phyloP scores from a whole-genome alignment of 371 early-diverging fungal genomes.

The Actinomucor elegans region DNA sequence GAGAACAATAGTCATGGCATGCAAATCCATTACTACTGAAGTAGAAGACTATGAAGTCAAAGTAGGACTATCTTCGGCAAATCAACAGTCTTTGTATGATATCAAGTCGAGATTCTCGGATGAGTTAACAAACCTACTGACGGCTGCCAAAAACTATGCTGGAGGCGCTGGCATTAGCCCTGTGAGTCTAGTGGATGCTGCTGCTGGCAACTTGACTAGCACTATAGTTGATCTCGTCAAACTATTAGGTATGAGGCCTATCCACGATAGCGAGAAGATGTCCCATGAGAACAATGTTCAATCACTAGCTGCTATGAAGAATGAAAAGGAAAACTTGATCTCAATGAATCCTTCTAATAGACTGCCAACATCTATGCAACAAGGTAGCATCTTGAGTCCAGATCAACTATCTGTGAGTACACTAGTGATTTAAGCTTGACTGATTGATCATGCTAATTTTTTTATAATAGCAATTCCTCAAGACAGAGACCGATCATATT shows the following conservation, averaged over 20 bases:
- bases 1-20: constrained; percentile 80
- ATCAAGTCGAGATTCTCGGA: constrained; percentile 64
- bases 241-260: constrained; percentile 52
- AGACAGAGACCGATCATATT: constrained; percentile 82
- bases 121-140: constrained; percentile 66
- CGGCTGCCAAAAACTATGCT: constrained; percentile 79
- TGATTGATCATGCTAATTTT: too few species aligned
- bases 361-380: too few species aligned
- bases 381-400: too few species aligned
- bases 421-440: too few species aligned
- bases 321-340: too few species aligned
- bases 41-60: constrained; percentile 65
- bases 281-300: constrained; percentile 2
- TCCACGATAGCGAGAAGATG: too few species aligned
- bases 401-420: constrained; percentile 28
- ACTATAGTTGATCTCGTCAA: constrained; percentile 79
- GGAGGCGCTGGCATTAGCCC: constrained; percentile 71
- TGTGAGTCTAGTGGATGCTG: constrained; percentile 70
- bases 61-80: constrained; percentile 13
- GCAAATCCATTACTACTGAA: constrained; percentile 81
- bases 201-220: constrained; percentile 75
- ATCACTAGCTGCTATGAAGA: background rate
- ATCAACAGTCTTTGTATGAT: constrained; percentile 33
- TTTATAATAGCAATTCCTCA: constrained; percentile 63
- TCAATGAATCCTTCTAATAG: too few species aligned